Evolutionary conservation across 164 flowering plant species (phyloP).

Genomic region (Sextonia rubra): DNA sequence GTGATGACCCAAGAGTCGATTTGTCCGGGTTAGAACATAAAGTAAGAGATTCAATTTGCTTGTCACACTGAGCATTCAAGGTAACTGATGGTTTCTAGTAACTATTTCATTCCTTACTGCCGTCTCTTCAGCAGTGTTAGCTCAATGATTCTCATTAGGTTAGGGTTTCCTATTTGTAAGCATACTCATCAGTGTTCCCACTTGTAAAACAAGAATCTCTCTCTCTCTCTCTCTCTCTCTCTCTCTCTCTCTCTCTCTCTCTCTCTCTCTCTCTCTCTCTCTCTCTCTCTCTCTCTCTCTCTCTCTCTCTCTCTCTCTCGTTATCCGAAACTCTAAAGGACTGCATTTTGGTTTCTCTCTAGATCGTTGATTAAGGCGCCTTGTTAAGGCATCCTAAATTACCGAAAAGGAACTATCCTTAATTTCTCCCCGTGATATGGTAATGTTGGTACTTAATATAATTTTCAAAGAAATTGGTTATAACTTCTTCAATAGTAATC

Average conservation of each 20-base stretch:
- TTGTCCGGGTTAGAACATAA: slow-evolving; percentile 6
- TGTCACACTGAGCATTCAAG: not conserved
- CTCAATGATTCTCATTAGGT: not conserved
- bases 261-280: too few relatives aligned
- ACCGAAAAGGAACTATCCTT: not conserved
- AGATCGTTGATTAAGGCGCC: not conserved
- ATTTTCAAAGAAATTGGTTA: not conserved
- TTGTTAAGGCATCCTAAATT: not conserved
- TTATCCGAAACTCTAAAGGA: too few relatives aligned
- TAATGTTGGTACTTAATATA: not conserved
- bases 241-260: not conserved
- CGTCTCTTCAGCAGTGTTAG: not conserved
- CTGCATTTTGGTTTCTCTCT: not conserved
- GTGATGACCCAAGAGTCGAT: not conserved
- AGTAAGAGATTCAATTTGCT: not conserved
- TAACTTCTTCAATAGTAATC: too few relatives aligned
- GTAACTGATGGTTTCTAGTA: not conserved
- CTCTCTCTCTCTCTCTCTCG: too few relatives aligned
- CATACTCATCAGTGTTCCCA: not conserved
- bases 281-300: too few relatives aligned
- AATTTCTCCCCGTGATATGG: not conserved
- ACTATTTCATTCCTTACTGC: not conserved
- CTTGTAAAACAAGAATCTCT: not conserved
- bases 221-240: not conserved
- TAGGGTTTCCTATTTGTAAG: not conserved